Evolutionary conservation across 371 early-diverging fungal genomes (phyloP).

Genomic region (Syncephalastrum racemosum): DNA sequence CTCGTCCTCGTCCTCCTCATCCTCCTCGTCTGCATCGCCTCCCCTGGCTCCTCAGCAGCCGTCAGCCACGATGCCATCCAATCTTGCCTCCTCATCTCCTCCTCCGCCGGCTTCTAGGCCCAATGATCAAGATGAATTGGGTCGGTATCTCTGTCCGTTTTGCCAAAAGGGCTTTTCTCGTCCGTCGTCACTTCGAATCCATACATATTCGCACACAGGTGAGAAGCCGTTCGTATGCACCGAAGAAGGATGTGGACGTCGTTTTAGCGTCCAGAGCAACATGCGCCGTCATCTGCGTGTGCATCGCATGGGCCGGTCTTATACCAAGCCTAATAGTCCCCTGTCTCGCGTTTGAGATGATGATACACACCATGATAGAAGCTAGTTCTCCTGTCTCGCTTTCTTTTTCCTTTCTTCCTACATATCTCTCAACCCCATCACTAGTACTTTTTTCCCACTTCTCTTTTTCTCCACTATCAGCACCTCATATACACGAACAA

Average conservation of each 20-base stretch:
- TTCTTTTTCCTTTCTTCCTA: not conserved
- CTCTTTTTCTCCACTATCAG: not conserved
- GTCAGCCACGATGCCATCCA: not conserved
- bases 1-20: slow-evolving; percentile 9
- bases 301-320: slow-evolving; percentile 25
- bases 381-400: not conserved
- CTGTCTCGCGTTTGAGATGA: slow-evolving; percentile 1
- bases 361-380: too few relatives aligned
- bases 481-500: too few relatives aligned
- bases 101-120: slow-evolving; percentile 7
- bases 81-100: slow-evolving; percentile 4
- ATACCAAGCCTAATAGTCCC: slow-evolving; percentile 12
- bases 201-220: slow-evolving; percentile 66
- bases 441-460: not conserved
- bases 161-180: slow-evolving; percentile 60
- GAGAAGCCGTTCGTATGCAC: slow-evolving; percentile 64
- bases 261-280: slow-evolving; percentile 64
- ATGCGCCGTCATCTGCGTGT: slow-evolving; percentile 59
- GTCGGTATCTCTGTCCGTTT: slow-evolving; percentile 43
- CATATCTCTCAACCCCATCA: too few relatives aligned
- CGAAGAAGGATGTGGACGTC: slow-evolving; percentile 51
- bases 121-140: slow-evolving; percentile 5
- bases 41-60: slow-evolving; percentile 2
- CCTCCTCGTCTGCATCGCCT: slow-evolving; percentile 12
- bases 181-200: slow-evolving; percentile 61